Conservation (phyloP, 208 protist genomes). For the Leishmania mexicana region DNA sequence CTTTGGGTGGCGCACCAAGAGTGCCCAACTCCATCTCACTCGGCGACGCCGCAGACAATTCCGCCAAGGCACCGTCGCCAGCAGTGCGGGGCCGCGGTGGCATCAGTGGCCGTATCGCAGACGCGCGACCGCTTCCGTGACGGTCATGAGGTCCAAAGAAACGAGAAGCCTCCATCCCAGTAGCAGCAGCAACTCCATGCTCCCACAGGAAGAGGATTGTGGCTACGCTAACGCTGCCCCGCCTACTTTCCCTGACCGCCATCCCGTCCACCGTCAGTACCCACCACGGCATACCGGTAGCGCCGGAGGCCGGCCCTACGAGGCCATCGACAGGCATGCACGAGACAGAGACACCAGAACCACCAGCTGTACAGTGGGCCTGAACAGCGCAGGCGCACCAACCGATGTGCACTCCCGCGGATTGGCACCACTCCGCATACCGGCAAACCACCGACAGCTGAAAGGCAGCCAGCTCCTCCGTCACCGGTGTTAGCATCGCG, state of each 20-base stretch:
- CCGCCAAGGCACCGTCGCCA: background rate
- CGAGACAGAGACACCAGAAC: background rate
- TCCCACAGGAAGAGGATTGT: slow-evolving; percentile 11
- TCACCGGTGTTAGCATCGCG: slow-evolving; percentile 1
- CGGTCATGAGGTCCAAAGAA: background rate
- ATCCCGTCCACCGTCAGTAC: slow-evolving; percentile 13
- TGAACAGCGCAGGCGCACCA: slow-evolving; percentile 24
- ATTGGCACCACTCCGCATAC: slow-evolving; percentile 28
- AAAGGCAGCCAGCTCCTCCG: slow-evolving; percentile 21
- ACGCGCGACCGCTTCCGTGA: background rate
- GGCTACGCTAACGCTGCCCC: background rate
- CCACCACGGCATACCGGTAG: slow-evolving; percentile 9
- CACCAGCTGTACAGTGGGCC: background rate
- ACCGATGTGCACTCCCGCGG: slow-evolving; percentile 12
- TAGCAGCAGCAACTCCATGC: background rate
- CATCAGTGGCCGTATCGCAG: slow-evolving; percentile 8
- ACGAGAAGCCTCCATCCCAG: background rate
- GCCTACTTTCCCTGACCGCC: background rate
- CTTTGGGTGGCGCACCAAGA: background rate
- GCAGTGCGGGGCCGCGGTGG: background rate
- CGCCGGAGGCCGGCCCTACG: background rate
- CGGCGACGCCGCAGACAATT: background rate
- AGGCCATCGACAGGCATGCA: background rate
- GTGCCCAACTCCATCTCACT: background rate
- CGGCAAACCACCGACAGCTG: slow-evolving; percentile 10